phyloP scores from a whole-genome alignment of 805 yeast genomes.

The Isabelozyma rhagii region DNA sequence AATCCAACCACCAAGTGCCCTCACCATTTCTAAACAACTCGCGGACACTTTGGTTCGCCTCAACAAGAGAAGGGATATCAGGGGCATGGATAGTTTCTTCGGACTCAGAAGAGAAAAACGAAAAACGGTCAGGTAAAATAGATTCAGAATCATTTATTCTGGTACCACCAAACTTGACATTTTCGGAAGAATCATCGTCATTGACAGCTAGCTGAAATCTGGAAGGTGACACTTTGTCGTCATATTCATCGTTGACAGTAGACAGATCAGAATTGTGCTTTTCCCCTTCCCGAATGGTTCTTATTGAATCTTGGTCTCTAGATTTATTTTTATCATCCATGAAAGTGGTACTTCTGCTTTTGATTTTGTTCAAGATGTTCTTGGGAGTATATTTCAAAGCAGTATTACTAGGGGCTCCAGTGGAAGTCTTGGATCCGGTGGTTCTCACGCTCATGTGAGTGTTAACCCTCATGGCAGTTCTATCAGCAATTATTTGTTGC shows the following conservation, averaged over 20 bases:
- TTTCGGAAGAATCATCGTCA: conserved; percentile 22
- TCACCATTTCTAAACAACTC: conserved; percentile 69
- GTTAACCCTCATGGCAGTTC: conserved; percentile 11
- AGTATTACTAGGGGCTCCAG: conserved; percentile 16
- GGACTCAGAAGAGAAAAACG: conserved; percentile 75
- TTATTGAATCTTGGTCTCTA: conserved; percentile 1
- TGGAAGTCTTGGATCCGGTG: conserved; percentile 30
- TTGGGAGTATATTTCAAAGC: conserved; percentile 51
- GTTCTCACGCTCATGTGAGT: conserved; percentile 7
- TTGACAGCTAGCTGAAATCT: not conserved
- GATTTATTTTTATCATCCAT: not conserved
- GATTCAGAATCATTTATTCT: conserved; percentile 25
- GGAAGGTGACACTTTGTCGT: conserved; percentile 7
- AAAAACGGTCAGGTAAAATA: conserved; percentile 66
- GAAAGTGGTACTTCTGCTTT: not conserved
- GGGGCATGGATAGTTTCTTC: conserved; percentile 90
- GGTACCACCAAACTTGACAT: conserved; percentile 40
- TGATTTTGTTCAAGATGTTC: conserved; percentile 21
- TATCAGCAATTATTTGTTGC: conserved; percentile 22
- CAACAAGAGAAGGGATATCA: conserved; percentile 73
- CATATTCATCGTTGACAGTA: conserved; percentile 16
- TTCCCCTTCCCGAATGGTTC: conserved; percentile 1
- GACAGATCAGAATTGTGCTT: conserved; percentile 19
- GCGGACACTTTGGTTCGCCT: conserved; percentile 61
- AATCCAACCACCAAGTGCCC: conserved; percentile 95